Evolutionary conservation across 768 basidiomycete genomes (phyloP).

Genomic region (Termitomyces sp.): DNA sequence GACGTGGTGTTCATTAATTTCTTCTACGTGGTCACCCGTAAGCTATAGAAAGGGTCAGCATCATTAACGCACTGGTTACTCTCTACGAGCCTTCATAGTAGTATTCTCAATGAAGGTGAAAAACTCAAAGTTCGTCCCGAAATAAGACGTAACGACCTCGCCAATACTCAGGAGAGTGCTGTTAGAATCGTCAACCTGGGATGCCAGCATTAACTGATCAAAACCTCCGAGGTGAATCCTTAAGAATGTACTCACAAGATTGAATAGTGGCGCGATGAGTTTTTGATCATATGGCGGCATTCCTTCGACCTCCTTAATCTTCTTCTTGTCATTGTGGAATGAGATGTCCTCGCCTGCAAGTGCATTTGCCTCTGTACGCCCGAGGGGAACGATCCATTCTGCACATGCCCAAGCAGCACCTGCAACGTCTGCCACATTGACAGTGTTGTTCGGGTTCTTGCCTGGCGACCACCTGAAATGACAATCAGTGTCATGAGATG

Average conservation of each 20-base stretch:
- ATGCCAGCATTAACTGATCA: not conserved
- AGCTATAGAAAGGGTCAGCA: slow-evolving; percentile 34
- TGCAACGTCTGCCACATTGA: slow-evolving; percentile 78
- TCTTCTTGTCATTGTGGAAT: slow-evolving; percentile 70
- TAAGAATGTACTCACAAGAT: slow-evolving; percentile 46
- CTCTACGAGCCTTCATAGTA: slow-evolving; percentile 51
- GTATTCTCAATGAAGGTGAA: slow-evolving; percentile 66
- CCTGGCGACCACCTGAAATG: slow-evolving; percentile 69
- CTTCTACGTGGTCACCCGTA: slow-evolving; percentile 68
- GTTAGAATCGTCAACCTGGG: slow-evolving; percentile 72
- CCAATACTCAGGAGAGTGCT: slow-evolving; percentile 65
- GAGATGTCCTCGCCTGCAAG: slow-evolving; percentile 61
- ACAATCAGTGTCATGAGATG: slow-evolving; percentile 10
- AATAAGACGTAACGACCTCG: slow-evolving; percentile 60
- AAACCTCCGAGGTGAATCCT: not conserved
- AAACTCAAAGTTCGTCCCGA: slow-evolving; percentile 78
- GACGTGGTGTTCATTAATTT: slow-evolving; percentile 83
- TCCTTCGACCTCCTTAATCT: slow-evolving; percentile 57
- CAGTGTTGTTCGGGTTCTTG: slow-evolving; percentile 65
- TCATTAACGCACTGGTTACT: not conserved
- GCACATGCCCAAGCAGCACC: slow-evolving; percentile 73
- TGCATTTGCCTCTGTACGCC: slow-evolving; percentile 57
- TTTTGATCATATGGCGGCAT: slow-evolving; percentile 50
- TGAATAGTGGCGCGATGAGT: slow-evolving; percentile 74
- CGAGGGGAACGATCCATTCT: slow-evolving; percentile 63